Evolutionary conservation across 164 flowering plant genomes (phyloP).

Genomic region (Annona squamosa): DNA sequence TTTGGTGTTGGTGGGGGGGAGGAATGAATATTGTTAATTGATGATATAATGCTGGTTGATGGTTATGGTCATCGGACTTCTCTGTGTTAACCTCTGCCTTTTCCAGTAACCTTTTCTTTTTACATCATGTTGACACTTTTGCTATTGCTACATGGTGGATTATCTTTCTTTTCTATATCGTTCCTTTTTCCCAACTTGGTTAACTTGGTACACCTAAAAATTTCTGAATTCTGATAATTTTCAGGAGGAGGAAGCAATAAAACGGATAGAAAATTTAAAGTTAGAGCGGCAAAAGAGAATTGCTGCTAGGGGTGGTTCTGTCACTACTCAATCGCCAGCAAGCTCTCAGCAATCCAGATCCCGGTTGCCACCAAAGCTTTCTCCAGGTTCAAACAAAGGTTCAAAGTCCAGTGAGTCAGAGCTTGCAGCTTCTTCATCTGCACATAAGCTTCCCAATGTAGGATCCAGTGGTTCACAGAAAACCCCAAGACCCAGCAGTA

Average conservation of each 20-base stretch:
- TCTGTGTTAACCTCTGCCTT: not conserved
- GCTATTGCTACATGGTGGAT: not conserved
- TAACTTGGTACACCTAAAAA: slow-evolving; percentile 3
- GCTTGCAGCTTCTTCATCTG: slow-evolving; percentile 65
- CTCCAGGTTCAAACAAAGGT: slow-evolving; percentile 52
- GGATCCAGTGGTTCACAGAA: slow-evolving; percentile 34
- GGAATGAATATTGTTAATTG: no score
- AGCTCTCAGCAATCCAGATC: slow-evolving; percentile 42
- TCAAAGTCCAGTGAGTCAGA: slow-evolving; percentile 83
- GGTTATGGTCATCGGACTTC: not conserved
- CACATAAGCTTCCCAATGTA: slow-evolving; percentile 49
- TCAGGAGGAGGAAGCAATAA: slow-evolving; percentile 77
- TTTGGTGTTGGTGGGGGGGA: no score
- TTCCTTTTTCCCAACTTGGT: not conserved
- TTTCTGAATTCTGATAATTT: not conserved
- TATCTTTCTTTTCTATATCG: not conserved
- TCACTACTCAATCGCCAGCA: slow-evolving; percentile 29
- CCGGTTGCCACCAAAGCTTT: slow-evolving; percentile 46
- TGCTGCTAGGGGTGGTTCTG: slow-evolving; percentile 53
- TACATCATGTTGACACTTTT: not conserved
- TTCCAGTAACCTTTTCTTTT: not conserved
- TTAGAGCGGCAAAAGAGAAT: slow-evolving; percentile 86
- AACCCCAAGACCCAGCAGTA: slow-evolving; percentile 36
- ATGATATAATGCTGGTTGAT: no score
- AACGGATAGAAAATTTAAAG: slow-evolving; percentile 71